These are phyloP conservation scores for Torulaspora microellipsoides DNA, from an alignment of 805 yeast genomes.

Conservation along the genomic window DNA sequence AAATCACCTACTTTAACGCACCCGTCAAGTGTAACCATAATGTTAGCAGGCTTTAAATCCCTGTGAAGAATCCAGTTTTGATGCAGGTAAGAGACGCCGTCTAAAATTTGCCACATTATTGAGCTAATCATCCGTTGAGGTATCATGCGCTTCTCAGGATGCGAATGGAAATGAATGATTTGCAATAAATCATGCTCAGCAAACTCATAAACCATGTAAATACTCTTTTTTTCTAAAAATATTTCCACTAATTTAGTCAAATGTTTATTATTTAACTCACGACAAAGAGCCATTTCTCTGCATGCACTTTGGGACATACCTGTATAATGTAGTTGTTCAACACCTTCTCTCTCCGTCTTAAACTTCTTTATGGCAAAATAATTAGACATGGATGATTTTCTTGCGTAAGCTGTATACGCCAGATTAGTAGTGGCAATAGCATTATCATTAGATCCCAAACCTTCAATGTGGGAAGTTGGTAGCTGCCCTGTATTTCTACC, in stretches of 20 bases:
- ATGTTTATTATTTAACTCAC: constrained; percentile 78
- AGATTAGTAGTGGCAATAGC: not conserved
- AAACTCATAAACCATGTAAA: constrained; percentile 92
- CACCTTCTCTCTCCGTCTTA: constrained; percentile 86
- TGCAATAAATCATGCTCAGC: constrained; percentile 95
- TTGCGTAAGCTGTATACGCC: constrained; percentile 1
- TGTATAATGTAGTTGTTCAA: constrained; percentile 79
- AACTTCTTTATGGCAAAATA: constrained; percentile 90
- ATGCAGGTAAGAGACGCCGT: constrained; percentile 87
- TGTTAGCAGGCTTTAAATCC: constrained; percentile 95
- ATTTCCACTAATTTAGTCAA: constrained; percentile 77
- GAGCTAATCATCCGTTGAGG: constrained; percentile 78
- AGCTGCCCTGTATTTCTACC: constrained; percentile 1
- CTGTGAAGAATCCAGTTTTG: constrained; percentile 96
- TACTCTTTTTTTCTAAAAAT: constrained; percentile 79
- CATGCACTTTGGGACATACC: constrained; percentile 96
- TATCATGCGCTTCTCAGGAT: constrained; percentile 74
- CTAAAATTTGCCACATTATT: constrained; percentile 85
- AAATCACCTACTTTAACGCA: constrained; percentile 94
- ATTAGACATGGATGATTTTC: constrained; percentile 18
- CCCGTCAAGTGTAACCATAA: constrained; percentile 88
- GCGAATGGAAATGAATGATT: constrained; percentile 90
- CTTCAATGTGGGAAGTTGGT: not conserved
- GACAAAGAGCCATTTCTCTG: constrained; percentile 91
- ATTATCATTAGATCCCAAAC: not conserved